Conservation (phyloP, 176 grass and related monocot genomes). For the Musa schizocarpa region DNA sequence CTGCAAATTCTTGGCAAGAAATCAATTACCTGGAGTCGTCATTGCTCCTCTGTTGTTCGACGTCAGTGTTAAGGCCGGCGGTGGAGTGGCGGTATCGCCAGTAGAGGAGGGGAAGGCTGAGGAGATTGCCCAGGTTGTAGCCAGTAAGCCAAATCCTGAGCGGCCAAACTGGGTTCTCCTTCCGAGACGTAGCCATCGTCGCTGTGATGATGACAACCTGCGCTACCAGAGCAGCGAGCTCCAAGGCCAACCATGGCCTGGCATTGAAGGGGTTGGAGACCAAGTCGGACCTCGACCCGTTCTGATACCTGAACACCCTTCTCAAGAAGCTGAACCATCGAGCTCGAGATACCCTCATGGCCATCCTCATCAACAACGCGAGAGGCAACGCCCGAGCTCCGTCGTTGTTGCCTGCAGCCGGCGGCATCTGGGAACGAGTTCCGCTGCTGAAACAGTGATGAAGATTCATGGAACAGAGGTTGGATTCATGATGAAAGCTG, state of each 20-base stretch:
- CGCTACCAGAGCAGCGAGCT: slow-evolving; percentile 42
- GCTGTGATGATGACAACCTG: slow-evolving; percentile 46
- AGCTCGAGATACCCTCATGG: slow-evolving; percentile 57
- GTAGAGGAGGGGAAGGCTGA: slow-evolving; percentile 83
- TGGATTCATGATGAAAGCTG: neutral
- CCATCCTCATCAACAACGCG: slow-evolving; percentile 45
- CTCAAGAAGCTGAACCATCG: slow-evolving; percentile 92
- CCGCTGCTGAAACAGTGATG: neutral
- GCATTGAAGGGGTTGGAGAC: slow-evolving; percentile 91
- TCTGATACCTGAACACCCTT: slow-evolving; percentile 91
- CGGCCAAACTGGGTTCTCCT: slow-evolving; percentile 81
- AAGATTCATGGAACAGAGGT: neutral
- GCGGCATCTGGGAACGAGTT: slow-evolving; percentile 4
- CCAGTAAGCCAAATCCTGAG: slow-evolving; percentile 73
- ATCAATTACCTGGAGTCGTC: slow-evolving; percentile 40
- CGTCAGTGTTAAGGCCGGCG: slow-evolving; percentile 21
- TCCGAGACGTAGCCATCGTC: slow-evolving; percentile 34
- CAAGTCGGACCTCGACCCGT: slow-evolving; percentile 74
- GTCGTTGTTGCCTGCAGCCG: neutral
- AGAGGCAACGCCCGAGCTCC: slow-evolving; percentile 1
- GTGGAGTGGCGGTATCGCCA: slow-evolving; percentile 61
- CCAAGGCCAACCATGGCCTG: slow-evolving; percentile 58
- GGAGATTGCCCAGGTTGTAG: slow-evolving; percentile 82
- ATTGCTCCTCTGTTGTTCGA: slow-evolving; percentile 41
- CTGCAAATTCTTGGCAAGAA: no score